phyloP scores from a whole-genome alignment of 768 basidiomycete species.

The Suillus clintonianus region DNA sequence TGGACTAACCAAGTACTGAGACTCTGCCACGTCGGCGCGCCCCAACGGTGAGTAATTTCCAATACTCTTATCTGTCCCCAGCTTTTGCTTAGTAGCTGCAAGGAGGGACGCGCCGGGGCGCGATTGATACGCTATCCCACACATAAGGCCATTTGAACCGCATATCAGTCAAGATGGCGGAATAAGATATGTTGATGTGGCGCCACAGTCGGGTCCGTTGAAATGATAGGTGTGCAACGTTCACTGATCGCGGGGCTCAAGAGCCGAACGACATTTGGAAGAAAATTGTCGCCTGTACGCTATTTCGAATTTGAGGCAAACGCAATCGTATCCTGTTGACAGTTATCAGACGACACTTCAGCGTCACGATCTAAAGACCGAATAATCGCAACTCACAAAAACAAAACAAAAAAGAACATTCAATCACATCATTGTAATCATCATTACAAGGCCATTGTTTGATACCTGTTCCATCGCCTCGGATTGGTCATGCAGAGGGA shows the following conservation, averaged over 20 bases:
- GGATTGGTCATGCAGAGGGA: background rate
- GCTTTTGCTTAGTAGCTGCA: background rate
- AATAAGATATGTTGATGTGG: background rate
- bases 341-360: background rate
- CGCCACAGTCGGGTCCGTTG: background rate
- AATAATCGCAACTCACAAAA: background rate
- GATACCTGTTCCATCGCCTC: background rate
- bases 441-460: background rate
- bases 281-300: no score
- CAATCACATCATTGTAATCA: background rate
- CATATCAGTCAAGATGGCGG: background rate
- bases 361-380: background rate
- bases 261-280: background rate
- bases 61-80: background rate
- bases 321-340: background rate
- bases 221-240: background rate
- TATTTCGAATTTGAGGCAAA: background rate
- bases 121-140: background rate
- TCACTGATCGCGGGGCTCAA: background rate
- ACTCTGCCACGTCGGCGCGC: background rate
- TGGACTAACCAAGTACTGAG: no score
- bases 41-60: background rate
- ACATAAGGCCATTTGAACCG: background rate
- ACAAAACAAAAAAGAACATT: background rate
- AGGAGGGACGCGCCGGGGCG: background rate